These are phyloP conservation scores for Mangifera indica DNA, from an alignment of 345 rosid species.

Conservation along the genomic window DNA sequence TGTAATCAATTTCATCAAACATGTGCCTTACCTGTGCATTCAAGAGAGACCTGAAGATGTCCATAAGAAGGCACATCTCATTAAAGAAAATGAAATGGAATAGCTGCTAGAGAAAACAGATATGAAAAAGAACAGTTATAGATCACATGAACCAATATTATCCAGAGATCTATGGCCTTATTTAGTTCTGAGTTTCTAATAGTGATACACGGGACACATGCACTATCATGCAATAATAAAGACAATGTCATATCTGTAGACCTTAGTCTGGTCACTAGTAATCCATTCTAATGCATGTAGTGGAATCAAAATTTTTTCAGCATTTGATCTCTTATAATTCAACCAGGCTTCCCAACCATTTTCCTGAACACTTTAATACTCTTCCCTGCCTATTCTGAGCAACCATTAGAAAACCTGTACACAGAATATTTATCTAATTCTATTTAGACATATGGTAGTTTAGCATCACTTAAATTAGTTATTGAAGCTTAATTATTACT, in stretches of 20 bases:
- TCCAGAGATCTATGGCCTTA: not conserved
- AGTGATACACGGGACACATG: not conserved
- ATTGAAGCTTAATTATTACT: not conserved
- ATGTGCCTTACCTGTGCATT: slow-evolving; percentile 94
- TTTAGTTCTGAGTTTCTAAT: not conserved
- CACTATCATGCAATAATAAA: not conserved
- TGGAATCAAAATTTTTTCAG: not conserved
- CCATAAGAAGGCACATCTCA: slow-evolving; percentile 37
- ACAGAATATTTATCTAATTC: not conserved
- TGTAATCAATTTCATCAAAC: slow-evolving; percentile 95
- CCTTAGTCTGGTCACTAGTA: not conserved
- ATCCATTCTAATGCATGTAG: not conserved
- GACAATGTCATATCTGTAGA: not conserved
- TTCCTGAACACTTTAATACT: not conserved
- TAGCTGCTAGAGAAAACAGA: not conserved
- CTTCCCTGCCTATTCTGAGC: too few species aligned
- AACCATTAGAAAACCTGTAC: too few species aligned
- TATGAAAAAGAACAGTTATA: not conserved
- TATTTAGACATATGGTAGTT: not conserved
- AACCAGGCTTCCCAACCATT: not conserved
- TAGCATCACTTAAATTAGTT: not conserved
- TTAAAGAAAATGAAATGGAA: slow-evolving; percentile 21
- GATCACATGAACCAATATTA: not conserved
- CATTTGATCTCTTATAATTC: not conserved
- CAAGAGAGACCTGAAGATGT: slow-evolving; percentile 50